Evolutionary conservation across 441 rosid species (phyloP).

Genomic region (Jatropha podagrica): DNA sequence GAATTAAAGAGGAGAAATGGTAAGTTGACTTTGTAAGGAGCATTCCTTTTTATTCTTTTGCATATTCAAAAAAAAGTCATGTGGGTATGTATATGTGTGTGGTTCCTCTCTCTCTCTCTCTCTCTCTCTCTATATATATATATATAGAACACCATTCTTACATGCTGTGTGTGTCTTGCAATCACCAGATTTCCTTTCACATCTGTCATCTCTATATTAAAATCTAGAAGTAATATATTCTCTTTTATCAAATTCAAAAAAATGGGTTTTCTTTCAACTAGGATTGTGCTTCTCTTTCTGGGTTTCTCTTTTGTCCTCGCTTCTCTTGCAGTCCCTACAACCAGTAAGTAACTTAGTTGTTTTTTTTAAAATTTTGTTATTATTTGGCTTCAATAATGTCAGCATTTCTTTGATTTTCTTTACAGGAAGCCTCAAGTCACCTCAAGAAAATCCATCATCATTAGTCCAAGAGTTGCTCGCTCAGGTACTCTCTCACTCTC

Average conservation of each 20-base stretch:
- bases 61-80: background rate
- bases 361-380: background rate
- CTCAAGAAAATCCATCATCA: slow-evolving; percentile 21
- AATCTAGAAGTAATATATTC: background rate
- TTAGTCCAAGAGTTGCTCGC: slow-evolving; percentile 28
- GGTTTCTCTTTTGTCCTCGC: slow-evolving; percentile 38
- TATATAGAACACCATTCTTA: slow-evolving; percentile 29
- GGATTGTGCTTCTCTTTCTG: slow-evolving; percentile 37
- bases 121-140: background rate
- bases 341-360: slow-evolving; percentile 33
- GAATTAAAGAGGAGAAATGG: slow-evolving; percentile 2
- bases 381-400: background rate
- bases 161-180: slow-evolving; percentile 10
- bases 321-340: slow-evolving; percentile 45
- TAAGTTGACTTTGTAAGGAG: slow-evolving; percentile 41
- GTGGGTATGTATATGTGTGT: background rate
- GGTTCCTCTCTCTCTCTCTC: background rate
- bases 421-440: slow-evolving; percentile 45
- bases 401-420: background rate
- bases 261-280: slow-evolving; percentile 11
- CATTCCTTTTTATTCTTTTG: background rate
- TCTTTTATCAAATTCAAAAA: background rate
- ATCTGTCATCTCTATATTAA: background rate
- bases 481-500: slow-evolving; percentile 36
- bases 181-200: slow-evolving; percentile 13